These are phyloP conservation scores for Suillus alpinus DNA, from an alignment of 768 basidiomycete genomes.

Conservation along the genomic window DNA sequence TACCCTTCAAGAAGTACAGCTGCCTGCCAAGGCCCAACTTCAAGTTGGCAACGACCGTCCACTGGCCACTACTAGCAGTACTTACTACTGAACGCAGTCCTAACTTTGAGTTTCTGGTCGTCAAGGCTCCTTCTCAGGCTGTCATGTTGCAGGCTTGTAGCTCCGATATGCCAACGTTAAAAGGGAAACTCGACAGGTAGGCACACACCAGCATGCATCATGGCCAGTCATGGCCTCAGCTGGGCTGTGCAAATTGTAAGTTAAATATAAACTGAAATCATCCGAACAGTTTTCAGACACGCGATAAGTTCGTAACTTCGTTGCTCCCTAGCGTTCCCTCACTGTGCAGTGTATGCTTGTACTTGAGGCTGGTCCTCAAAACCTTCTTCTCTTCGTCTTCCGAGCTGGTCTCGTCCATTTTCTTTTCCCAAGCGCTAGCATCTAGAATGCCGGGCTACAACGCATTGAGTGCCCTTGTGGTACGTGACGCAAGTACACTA, in stretches of 20 bases:
- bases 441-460: conserved; percentile 4
- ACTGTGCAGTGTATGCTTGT: background rate
- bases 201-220: background rate
- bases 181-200: background rate
- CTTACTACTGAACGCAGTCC: background rate
- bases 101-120: background rate
- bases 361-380: conserved; percentile 12
- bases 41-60: background rate
- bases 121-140: background rate
- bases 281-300: background rate
- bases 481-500: conserved; percentile 6
- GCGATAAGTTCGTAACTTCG: background rate
- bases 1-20: background rate
- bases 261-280: background rate
- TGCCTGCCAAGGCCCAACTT: too few species aligned
- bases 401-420: conserved; percentile 25
- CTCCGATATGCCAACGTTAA: background rate
- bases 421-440: background rate
- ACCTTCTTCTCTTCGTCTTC: background rate
- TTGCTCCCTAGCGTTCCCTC: background rate
- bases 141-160: background rate
- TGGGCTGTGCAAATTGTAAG: background rate
- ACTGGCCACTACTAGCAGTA: background rate
- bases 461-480: conserved; percentile 4
- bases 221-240: background rate